A percentile compares a stretch with the other conserved stretches of the same genome.
Evolutionary conservation across 176 grass and related monocot genomes (phyloP).

Genomic region (Avena insularis): DNA sequence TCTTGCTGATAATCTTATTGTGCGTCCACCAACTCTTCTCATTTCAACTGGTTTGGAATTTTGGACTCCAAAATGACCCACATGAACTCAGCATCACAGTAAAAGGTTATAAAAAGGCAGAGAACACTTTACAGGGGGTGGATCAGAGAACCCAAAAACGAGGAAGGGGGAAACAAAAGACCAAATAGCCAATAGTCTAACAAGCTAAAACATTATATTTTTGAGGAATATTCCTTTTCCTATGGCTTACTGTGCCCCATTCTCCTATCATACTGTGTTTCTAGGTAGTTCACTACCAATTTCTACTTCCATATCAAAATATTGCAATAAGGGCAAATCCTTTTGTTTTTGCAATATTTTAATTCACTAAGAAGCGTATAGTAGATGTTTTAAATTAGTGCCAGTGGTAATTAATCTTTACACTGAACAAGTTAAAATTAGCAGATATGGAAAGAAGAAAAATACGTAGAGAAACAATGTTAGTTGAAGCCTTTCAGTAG

Average conservation of each 20-base stretch:
- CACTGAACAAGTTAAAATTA: neutral
- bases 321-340: neutral
- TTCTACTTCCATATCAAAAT: too few species aligned
- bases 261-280: neutral
- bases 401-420: neutral
- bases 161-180: neutral
- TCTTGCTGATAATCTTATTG: neutral
- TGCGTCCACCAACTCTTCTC: neutral
- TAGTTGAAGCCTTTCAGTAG: neutral
- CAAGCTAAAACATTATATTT: slow-evolving; percentile 1
- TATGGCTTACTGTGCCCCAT: neutral
- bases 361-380: neutral
- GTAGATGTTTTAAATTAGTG: neutral
- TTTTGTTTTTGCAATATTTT: neutral
- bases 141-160: neutral
- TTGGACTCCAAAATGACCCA: neutral
- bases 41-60: neutral
- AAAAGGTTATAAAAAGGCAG: neutral
- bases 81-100: neutral
- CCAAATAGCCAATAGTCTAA: neutral
- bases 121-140: neutral
- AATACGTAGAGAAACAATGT: neutral
- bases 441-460: neutral
- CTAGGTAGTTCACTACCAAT: neutral
- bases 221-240: neutral